Conservation (phyloP, 2,329 filamentous ascomycete species). For the Cladosporium sp. region DNA sequence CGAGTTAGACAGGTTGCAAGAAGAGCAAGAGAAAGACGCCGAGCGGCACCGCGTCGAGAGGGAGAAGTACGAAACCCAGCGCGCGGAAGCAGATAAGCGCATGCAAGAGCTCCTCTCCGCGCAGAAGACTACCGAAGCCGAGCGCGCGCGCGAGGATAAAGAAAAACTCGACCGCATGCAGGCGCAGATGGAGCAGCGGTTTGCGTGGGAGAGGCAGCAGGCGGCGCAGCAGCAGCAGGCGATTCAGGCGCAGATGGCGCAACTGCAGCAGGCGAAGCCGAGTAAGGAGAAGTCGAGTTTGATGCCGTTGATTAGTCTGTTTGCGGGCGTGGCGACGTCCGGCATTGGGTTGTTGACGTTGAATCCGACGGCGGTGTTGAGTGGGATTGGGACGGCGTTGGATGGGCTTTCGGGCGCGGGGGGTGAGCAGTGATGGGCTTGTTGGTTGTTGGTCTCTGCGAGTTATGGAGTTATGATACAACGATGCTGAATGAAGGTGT, state of each 20-base stretch:
- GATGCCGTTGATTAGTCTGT: constrained; percentile 9
- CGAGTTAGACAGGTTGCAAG: neutral
- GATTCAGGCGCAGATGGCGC: constrained; percentile 8
- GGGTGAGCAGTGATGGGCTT: neutral
- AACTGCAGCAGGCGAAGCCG: constrained; percentile 7
- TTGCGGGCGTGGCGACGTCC: constrained; percentile 3
- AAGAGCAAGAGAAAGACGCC: constrained; percentile 5
- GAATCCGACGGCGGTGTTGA: constrained; percentile 5
- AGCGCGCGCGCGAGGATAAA: constrained; percentile 6
- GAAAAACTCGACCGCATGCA: constrained; percentile 9
- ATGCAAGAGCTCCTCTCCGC: constrained; percentile 8
- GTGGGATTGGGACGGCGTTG: constrained; percentile 5
- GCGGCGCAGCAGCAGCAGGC: constrained; percentile 1
- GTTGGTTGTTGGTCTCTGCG: no score
- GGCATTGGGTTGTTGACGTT: constrained; percentile 10
- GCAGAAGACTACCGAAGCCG: constrained; percentile 9
- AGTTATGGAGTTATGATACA: no score
- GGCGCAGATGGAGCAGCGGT: constrained; percentile 9
- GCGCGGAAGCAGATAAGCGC: constrained; percentile 7
- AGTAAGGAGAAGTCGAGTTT: constrained; percentile 2
- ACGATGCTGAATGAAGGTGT: no score
- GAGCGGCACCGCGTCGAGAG: constrained; percentile 9
- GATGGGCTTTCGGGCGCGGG: constrained; percentile 4
- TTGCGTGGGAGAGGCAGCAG: constrained; percentile 10
- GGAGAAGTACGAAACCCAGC: constrained; percentile 3